Conservation (phyloP, 2,329 filamentous ascomycete genomes). For the Thyridium curvatum region DNA sequence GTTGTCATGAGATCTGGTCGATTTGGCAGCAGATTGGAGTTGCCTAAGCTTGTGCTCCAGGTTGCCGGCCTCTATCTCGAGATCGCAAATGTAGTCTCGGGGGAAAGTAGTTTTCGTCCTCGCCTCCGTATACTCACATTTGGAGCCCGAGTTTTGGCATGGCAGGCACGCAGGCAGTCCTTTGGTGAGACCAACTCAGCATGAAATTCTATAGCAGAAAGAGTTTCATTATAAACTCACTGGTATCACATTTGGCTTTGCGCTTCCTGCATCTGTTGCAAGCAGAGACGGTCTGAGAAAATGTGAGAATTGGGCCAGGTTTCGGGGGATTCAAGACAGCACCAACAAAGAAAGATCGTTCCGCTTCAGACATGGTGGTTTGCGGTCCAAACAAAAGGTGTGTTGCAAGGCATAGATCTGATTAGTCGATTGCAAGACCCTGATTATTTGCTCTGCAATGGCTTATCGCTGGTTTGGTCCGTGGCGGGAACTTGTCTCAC, state of each 20-base stretch:
- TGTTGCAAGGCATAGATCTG: no score
- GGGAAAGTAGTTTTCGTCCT: conserved; percentile 7
- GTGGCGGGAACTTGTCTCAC: no score
- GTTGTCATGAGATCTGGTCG: not conserved
- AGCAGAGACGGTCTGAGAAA: conserved; percentile 1
- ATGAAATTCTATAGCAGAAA: not conserved
- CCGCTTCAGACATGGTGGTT: no score
- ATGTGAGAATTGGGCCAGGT: no score
- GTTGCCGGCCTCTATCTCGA: conserved; percentile 4
- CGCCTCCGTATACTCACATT: conserved; percentile 14
- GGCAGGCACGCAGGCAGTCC: conserved; percentile 11
- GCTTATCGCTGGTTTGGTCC: no score
- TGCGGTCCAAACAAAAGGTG: no score
- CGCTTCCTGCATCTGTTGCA: conserved; percentile 13
- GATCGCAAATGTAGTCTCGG: conserved; percentile 5
- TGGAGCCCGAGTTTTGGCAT: conserved; percentile 9
- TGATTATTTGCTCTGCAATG: no score
- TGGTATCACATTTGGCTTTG: conserved; percentile 12
- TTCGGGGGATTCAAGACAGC: no score
- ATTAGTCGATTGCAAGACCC: no score
- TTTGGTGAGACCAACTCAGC: not conserved
- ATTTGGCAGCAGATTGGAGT: not conserved
- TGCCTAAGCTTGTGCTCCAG: conserved; percentile 6
- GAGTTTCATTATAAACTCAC: no score
- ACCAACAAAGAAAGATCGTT: no score